phyloP scores from a whole-genome alignment of 805 yeast species.

The Barnettozyma californica region DNA sequence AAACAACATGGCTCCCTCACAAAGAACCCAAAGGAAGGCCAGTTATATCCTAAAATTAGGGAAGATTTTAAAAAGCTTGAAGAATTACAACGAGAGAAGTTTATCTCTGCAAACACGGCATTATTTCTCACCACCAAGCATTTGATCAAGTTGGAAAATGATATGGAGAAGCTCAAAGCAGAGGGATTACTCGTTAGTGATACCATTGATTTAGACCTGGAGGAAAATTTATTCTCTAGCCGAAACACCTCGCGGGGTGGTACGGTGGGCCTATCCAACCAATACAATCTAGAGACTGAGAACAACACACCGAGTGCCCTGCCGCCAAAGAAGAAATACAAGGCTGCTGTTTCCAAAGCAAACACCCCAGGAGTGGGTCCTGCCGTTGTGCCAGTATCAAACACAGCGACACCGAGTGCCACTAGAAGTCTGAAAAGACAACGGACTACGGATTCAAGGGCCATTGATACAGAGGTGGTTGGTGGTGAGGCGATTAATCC shows the following conservation, averaged over 20 bases:
- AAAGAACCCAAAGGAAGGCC: slow-evolving; percentile 77
- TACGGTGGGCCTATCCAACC: slow-evolving; percentile 13
- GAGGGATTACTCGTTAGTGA: slow-evolving; percentile 70
- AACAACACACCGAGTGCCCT: neutral
- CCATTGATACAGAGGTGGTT: slow-evolving; percentile 17
- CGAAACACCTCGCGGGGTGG: slow-evolving; percentile 27
- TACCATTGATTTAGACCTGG: slow-evolving; percentile 30
- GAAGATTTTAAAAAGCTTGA: slow-evolving; percentile 60
- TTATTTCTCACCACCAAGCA: slow-evolving; percentile 74
- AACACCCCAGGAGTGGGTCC: slow-evolving; percentile 12
- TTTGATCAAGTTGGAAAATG: slow-evolving; percentile 64
- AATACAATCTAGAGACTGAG: neutral
- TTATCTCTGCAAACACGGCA: slow-evolving; percentile 76
- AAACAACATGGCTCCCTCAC: slow-evolving; percentile 76
- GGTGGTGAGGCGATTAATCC: slow-evolving; percentile 4
- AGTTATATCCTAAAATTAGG: slow-evolving; percentile 56
- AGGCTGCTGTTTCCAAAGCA: slow-evolving; percentile 8
- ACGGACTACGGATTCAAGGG: slow-evolving; percentile 14
- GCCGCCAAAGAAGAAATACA: slow-evolving; percentile 9
- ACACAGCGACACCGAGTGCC: slow-evolving; percentile 18
- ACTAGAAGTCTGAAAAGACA: neutral
- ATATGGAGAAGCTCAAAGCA: slow-evolving; percentile 65
- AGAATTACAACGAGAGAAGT: slow-evolving; percentile 70
- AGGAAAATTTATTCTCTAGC: slow-evolving; percentile 32
- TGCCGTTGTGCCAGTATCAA: slow-evolving; percentile 3